Evolutionary conservation across 257 asterid genomes (phyloP).

Genomic region (Handroanthus guayacan): DNA sequence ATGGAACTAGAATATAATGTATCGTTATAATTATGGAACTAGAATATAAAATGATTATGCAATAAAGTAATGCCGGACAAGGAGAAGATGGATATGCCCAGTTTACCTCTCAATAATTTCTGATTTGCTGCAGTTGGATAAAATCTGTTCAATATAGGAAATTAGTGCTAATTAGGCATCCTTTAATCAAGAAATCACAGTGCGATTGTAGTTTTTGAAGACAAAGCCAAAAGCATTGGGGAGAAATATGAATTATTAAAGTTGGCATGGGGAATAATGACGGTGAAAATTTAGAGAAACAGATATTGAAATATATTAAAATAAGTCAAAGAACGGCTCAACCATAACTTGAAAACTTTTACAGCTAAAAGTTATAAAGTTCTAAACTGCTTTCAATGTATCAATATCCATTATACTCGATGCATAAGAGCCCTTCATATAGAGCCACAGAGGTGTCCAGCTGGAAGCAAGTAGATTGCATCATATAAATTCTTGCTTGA

Average conservation of each 20-base stretch:
- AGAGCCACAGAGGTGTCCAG: background rate
- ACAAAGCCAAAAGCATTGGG: conserved; percentile 10
- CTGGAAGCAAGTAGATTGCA: background rate
- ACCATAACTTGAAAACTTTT: background rate
- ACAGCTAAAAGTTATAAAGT: background rate
- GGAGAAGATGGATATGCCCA: conserved; percentile 23
- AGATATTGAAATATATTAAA: background rate
- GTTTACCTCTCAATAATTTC: conserved; percentile 84
- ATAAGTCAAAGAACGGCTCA: background rate
- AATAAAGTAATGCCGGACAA: conserved; percentile 26
- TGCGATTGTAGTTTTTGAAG: background rate
- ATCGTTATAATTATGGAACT: background rate
- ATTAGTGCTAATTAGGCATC: conserved; percentile 39
- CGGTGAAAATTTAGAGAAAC: background rate
- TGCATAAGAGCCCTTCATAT: background rate
- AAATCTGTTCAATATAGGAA: conserved; percentile 57
- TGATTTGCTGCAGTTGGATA: conserved; percentile 71
- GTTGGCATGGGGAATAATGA: background rate
- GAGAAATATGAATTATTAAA: background rate
- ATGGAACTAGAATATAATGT: background rate
- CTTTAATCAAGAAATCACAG: conserved; percentile 20
- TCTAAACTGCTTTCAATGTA: background rate
- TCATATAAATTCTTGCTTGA: background rate
- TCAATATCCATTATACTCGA: background rate
- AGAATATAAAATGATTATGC: background rate